Conservation (phyloP, 768 basidiomycete genomes). For the Kwoniella bestiolae region DNA sequence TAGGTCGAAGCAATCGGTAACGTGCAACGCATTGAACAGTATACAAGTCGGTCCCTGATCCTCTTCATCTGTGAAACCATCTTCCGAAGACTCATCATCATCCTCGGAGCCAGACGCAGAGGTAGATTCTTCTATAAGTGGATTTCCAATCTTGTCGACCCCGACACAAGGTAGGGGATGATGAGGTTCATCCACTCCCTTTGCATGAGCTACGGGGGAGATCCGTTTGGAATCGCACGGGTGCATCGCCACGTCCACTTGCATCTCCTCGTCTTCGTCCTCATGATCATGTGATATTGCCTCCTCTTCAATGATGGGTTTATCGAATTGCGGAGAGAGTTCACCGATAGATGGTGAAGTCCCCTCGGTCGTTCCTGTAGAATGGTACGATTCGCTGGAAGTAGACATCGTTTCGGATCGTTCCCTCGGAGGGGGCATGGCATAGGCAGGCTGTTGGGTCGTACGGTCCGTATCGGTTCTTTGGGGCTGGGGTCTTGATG, state of each 20-base stretch:
- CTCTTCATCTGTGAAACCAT: constrained; percentile 28
- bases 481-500: constrained; percentile 8
- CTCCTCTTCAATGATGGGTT: constrained; percentile 20
- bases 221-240: constrained; percentile 47
- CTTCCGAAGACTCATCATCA: constrained; percentile 13
- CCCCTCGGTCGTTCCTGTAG: constrained; percentile 41
- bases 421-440: constrained; percentile 32
- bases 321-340: constrained; percentile 22
- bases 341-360: constrained; percentile 43
- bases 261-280: constrained; percentile 30
- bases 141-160: constrained; percentile 4
- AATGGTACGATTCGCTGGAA: constrained; percentile 30
- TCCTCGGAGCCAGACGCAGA: constrained; percentile 21
- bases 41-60: constrained; percentile 39
- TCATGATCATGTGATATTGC: neutral
- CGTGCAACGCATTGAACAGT: constrained; percentile 47
- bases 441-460: constrained; percentile 11
- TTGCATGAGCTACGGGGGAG: constrained; percentile 24
- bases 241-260: constrained; percentile 48
- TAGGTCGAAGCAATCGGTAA: constrained; percentile 47
- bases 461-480: constrained; percentile 21
- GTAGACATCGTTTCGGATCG: constrained; percentile 52
- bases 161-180: constrained; percentile 31
- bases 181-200: constrained; percentile 29
- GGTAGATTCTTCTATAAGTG: constrained; percentile 3